Evolutionary conservation across 148 eudicot species (phyloP).

Genomic region (Heliamphora exappendiculata): DNA sequence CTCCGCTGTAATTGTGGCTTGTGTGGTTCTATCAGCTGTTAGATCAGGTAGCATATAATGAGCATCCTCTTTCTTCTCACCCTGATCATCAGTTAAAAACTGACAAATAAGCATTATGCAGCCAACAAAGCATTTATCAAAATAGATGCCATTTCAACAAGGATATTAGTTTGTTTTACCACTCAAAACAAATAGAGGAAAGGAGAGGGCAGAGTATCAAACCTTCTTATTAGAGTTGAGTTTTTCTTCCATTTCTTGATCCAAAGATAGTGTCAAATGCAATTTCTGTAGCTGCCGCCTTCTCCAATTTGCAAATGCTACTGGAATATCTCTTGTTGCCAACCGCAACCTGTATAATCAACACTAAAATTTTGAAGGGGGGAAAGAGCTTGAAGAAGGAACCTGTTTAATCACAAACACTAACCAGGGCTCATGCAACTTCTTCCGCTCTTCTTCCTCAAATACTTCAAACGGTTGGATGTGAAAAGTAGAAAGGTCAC

Average conservation of each 20-base stretch:
- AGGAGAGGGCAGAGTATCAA: conserved; percentile 7
- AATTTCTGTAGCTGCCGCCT: conserved; percentile 31
- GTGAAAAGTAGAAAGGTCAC: conserved; percentile 52
- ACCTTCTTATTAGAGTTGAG: conserved; percentile 38
- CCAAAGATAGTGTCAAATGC: conserved; percentile 30
- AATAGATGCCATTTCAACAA: background rate
- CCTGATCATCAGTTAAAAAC: conserved; percentile 16
- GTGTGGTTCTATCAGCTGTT: conserved; percentile 21
- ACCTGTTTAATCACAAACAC: conserved; percentile 16
- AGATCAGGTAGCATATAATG: conserved; percentile 14
- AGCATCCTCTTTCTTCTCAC: conserved; percentile 29
- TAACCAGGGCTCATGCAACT: conserved; percentile 74
- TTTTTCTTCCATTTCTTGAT: conserved; percentile 63
- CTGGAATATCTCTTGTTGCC: conserved; percentile 63
- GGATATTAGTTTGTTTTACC: background rate
- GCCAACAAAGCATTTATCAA: no score
- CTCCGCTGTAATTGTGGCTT: conserved; percentile 14
- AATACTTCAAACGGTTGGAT: conserved; percentile 81
- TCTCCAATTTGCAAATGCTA: conserved; percentile 46
- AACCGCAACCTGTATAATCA: conserved; percentile 50
- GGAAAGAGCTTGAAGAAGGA: background rate
- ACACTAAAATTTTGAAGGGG: conserved; percentile 3
- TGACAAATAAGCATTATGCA: conserved; percentile 11
- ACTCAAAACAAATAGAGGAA: background rate
- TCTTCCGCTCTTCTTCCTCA: conserved; percentile 80